phyloP scores from a whole-genome alignment of 106 monocot species.

The Phalaenopsis aphrodite region DNA sequence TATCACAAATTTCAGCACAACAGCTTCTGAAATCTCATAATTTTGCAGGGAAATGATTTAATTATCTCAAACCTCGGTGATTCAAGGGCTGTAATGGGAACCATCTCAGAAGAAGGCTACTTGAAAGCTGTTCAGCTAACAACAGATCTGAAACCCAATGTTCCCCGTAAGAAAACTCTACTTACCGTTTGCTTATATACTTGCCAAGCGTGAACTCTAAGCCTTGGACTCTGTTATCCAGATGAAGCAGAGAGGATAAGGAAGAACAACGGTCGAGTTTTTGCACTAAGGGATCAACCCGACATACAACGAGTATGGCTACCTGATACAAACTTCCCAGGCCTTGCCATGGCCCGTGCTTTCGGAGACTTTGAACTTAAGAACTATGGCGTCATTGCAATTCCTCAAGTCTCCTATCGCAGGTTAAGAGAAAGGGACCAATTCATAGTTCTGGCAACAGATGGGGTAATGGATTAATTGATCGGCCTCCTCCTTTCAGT shows the following conservation, averaged over 20 bases:
- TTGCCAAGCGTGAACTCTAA: not conserved
- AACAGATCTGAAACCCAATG: slow-evolving; percentile 69
- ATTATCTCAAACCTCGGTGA: slow-evolving; percentile 95
- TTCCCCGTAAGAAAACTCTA: slow-evolving; percentile 42
- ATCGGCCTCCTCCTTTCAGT: not conserved
- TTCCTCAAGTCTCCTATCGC: slow-evolving; percentile 64
- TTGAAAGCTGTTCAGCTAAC: slow-evolving; percentile 67
- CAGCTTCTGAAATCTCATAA: not conserved
- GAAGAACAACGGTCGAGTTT: slow-evolving; percentile 62
- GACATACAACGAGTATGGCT: slow-evolving; percentile 65
- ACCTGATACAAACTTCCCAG: slow-evolving; percentile 66
- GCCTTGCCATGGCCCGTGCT: slow-evolving; percentile 89
- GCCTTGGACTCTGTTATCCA: not conserved
- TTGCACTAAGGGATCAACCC: slow-evolving; percentile 63
- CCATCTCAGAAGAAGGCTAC: slow-evolving; percentile 39
- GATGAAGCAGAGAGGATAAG: slow-evolving; percentile 84
- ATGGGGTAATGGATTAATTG: slow-evolving; percentile 40
- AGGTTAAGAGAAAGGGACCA: slow-evolving; percentile 36
- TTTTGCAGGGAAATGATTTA: slow-evolving; percentile 56
- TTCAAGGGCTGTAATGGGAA: slow-evolving; percentile 72
- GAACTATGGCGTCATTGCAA: slow-evolving; percentile 72
- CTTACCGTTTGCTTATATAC: not conserved
- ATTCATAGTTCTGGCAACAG: slow-evolving; percentile 78
- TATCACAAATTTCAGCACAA: not conserved
- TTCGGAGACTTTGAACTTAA: slow-evolving; percentile 84